A percentile compares a stretch with the other conserved stretches of the same genome.
Conservation (phyloP, 2,329 filamentous ascomycete species). For the Penicillium sp. region DNA sequence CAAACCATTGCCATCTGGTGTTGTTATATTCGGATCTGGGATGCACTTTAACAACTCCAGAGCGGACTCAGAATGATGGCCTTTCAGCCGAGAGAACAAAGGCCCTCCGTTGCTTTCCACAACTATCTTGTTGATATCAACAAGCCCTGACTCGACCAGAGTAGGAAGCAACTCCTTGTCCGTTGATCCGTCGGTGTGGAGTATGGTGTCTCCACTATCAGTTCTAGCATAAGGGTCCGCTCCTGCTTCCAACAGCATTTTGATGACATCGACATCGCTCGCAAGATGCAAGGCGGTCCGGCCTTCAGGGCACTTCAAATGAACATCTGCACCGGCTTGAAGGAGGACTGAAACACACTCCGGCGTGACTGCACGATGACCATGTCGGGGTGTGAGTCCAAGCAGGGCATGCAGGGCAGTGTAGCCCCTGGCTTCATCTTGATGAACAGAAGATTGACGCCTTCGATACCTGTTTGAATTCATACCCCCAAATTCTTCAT, state of each 20-base stretch:
- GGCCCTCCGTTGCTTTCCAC: not conserved
- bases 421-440: constrained; percentile 1
- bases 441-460: not conserved
- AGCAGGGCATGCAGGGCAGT: constrained; percentile 11
- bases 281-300: constrained; percentile 10
- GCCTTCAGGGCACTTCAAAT: not conserved
- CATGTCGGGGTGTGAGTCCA: not conserved
- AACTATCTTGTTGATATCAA: not conserved
- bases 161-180: not conserved
- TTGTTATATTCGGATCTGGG: not conserved
- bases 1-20: not conserved
- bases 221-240: constrained; percentile 1
- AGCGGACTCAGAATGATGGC: not conserved
- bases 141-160: not conserved
- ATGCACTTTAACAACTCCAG: not conserved
- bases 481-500: not conserved
- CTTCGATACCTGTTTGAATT: not conserved
- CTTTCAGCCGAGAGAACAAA: not conserved
- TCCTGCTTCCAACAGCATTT: constrained; percentile 9
- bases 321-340: constrained; percentile 10
- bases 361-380: not conserved
- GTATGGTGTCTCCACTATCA: constrained; percentile 1
- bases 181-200: not conserved
- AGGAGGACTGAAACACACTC: constrained; percentile 5
- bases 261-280: not conserved